Base-by-base conservation (phyloP, 352 stramenopile genomes). In the Aphanomyces stellatus region DNA sequence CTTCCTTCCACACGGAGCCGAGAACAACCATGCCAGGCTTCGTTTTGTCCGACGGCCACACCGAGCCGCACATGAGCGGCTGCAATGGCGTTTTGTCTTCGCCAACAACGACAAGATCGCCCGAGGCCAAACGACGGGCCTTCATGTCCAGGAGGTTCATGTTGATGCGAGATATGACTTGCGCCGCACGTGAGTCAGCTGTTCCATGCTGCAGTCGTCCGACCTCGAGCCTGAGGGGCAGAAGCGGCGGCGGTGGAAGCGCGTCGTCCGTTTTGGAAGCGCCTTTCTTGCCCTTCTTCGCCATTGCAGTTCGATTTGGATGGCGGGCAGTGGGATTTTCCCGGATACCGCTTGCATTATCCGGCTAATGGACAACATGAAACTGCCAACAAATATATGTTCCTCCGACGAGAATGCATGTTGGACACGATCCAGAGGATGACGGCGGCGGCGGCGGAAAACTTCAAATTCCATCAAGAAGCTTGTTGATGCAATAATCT, bases 21-120 rank as follows among this genome's bases (percentile, higher is more conserved):
- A 92, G 65, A 49, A 81, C 84, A 10, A 90, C 76, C 41, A 76
- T 65, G 25, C 73, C 73, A 19, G 77, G 78, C 69, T 86, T 85
- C 72, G 90, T 78, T 53, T 85, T 90, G 57, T 90, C 78, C 65
- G 90, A 82, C 11, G 81, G 80, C 79, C 81, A 88, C 51, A 77
- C 82, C 53, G 90, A 31, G 8, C 82, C 82, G 41, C 81, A 88
- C 25, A 90, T 56, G 37, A 93, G 49, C 31, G 88, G 72, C 30
- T 65, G 62, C 0, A 22, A 37, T 51, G 42, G 42, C 22, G 5
- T 34, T 35, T 15, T 37, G 22, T 37, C 49, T 15, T 22, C 2
- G 22, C 19, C 30, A 19, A 57, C 49, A 35, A 57, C 49, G 8
- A 57, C 49, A 57, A 57, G 49, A n/a, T 57, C 49, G 28, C 49